Evolutionary conservation across 2,329 filamentous ascomycete genomes (phyloP).

Genomic region (Coleophoma cylindrospora): DNA sequence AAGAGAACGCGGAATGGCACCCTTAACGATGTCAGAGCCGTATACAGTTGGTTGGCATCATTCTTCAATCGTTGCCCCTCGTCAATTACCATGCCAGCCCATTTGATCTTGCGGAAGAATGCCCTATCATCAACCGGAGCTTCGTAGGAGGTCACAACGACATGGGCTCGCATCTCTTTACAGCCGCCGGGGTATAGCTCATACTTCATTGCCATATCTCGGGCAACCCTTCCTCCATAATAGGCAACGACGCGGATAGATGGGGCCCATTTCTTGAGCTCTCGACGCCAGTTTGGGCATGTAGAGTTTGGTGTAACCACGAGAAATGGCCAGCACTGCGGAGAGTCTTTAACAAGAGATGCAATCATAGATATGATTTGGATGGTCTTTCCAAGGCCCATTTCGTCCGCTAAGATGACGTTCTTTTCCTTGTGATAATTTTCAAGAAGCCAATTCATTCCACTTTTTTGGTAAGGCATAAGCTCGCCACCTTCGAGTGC

Average conservation of each 20-base stretch:
- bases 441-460: slow-evolving; percentile 90
- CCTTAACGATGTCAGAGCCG: slow-evolving; percentile 64
- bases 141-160: slow-evolving; percentile 94
- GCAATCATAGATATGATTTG: slow-evolving; percentile 83
- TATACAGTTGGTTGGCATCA: slow-evolving; percentile 78
- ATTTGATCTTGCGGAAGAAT: slow-evolving; percentile 68
- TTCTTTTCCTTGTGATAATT: slow-evolving; percentile 82
- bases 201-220: slow-evolving; percentile 72
- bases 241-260: slow-evolving; percentile 85
- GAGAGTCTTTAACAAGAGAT: slow-evolving; percentile 61
- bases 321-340: slow-evolving; percentile 81
- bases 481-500: slow-evolving; percentile 73
- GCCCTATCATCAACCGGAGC: slow-evolving; percentile 69
- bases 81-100: slow-evolving; percentile 87
- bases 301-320: slow-evolving; percentile 93
- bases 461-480: slow-evolving; percentile 92
- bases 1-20: slow-evolving; percentile 82
- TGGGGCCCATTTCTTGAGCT: slow-evolving; percentile 92
- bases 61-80: slow-evolving; percentile 96
- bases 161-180: slow-evolving; percentile 74
- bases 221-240: slow-evolving; percentile 71
- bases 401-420: slow-evolving; percentile 91
- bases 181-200: slow-evolving; percentile 73
- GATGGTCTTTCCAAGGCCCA: slow-evolving; percentile 96
- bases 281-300: slow-evolving; percentile 94